phyloP scores from a whole-genome alignment of 495 filamentous ascomycete species.

The Bacidia gigantensis region DNA sequence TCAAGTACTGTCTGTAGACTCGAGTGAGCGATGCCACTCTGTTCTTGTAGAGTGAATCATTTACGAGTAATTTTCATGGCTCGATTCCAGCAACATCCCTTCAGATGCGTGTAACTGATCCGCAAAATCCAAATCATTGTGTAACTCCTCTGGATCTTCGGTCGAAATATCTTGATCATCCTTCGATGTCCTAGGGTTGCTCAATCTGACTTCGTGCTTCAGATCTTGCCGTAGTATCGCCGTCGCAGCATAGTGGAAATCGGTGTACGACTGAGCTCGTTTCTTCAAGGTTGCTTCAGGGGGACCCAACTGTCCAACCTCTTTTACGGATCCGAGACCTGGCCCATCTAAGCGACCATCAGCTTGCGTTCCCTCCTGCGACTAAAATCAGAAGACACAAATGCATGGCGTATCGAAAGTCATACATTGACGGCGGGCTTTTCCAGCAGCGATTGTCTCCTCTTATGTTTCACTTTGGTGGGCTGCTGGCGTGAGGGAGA shows the following conservation, averaged over 20 bases:
- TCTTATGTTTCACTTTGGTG: conserved; percentile 34
- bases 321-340: background rate
- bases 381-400: conserved; percentile 25
- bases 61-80: conserved; percentile 77
- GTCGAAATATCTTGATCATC: conserved; percentile 22
- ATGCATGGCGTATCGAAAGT: conserved; percentile 17
- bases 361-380: conserved; percentile 29
- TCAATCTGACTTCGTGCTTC: conserved; percentile 25
- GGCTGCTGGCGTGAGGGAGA: conserved; percentile 35
- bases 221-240: conserved; percentile 38
- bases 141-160: conserved; percentile 27
- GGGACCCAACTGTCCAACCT: conserved; percentile 32
- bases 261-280: conserved; percentile 62
- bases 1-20: conserved; percentile 50
- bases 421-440: conserved; percentile 51
- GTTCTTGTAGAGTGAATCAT: conserved; percentile 12
- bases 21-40: conserved; percentile 1
- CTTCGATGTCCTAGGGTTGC: conserved; percentile 13
- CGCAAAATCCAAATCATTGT: conserved; percentile 46
- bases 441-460: conserved; percentile 51
- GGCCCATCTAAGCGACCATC: conserved; percentile 29
- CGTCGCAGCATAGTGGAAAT: conserved; percentile 53
- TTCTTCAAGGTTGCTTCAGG: conserved; percentile 47
- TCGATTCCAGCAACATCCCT: conserved; percentile 57
- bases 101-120: conserved; percentile 49